phyloP scores from a whole-genome alignment of 2,329 filamentous ascomycete species.

The Zalaria obscura region DNA sequence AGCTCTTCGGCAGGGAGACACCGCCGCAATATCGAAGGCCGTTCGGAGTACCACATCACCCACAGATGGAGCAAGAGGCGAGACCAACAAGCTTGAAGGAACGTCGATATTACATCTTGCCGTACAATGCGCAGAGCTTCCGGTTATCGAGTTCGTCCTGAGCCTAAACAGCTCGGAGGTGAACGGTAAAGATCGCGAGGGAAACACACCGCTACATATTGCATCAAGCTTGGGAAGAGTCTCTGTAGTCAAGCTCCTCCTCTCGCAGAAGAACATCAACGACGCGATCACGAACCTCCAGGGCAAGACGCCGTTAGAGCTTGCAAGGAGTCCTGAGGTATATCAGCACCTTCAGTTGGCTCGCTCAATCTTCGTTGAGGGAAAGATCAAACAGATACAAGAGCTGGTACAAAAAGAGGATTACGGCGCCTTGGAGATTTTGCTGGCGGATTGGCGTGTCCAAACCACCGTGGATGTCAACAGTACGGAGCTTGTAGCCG shows the following conservation, averaged over 20 bases:
- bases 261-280: constrained; percentile 74
- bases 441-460: constrained; percentile 73
- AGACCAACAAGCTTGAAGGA: constrained; percentile 46
- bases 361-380: constrained; percentile 77
- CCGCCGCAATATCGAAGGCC: constrained; percentile 73
- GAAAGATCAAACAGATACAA: constrained; percentile 73
- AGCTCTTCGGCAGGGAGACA: constrained; percentile 79
- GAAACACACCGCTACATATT: constrained; percentile 84
- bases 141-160: constrained; percentile 89
- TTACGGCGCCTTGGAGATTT: constrained; percentile 62
- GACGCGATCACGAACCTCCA: constrained; percentile 76
- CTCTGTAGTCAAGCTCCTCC: constrained; percentile 65
- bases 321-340: constrained; percentile 84
- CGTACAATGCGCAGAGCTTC: constrained; percentile 85
- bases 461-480: constrained; percentile 87
- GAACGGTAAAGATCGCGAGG: constrained; percentile 82
- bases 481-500: constrained; percentile 73
- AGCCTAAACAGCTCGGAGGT: constrained; percentile 42
- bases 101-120: constrained; percentile 87
- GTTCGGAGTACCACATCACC: constrained; percentile 43
- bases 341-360: constrained; percentile 90
- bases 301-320: constrained; percentile 72
- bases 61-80: constrained; percentile 7
- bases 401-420: constrained; percentile 57
- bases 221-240: constrained; percentile 71